Base-by-base conservation (phyloP, 768 basidiomycete genomes). In the Sarcodon sp. region DNA sequence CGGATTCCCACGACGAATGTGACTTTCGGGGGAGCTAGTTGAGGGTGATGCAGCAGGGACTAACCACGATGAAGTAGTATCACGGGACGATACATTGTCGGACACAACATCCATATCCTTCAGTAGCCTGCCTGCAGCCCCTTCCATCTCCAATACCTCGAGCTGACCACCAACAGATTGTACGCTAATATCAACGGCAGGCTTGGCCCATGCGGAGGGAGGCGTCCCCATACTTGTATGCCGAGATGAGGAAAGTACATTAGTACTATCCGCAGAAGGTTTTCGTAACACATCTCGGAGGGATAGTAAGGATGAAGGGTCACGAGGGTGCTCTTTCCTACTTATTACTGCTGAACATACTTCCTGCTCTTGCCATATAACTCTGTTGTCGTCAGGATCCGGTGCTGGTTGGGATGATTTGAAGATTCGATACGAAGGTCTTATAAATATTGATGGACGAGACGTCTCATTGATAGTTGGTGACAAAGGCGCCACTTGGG, bases 201-300 rank as follows among this genome's bases (percentile, higher is more conserved):
- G 73, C 55, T 76, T 77, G 0, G 78, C 69, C 65, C 73, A 73
- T 1, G 72, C 75, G 4, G 68, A 68, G 4, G 69, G 68, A 7
- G 69, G 70, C 6, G 56, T 55, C 7, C 53, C 54, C 9, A 54
- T 48, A 4, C 50, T 49, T 15, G 46, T 47, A 12, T 60, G 36
- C 9, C 53, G 46, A 7, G 65, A 60, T 7, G 58, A 57, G 10
- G 57, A 48, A 2, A 54, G 44, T 5, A 54, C 50, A 38, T 44
- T 51, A 7, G 55, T 43, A 8, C 49, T 50, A 33, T 73, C 73
- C 9, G 58, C 55, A 4, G 72, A 68, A 0, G 66, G 60, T 53
- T 75, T 76, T 10, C 80, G 69, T 5, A 85, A 62, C 7, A 82
- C 81, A 33, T 81, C 80, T 1, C 79, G 67, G 10, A 87, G 64